phyloP scores from a whole-genome alignment of 2,329 filamentous ascomycete species.

The Paramyrothecium sp. region DNA sequence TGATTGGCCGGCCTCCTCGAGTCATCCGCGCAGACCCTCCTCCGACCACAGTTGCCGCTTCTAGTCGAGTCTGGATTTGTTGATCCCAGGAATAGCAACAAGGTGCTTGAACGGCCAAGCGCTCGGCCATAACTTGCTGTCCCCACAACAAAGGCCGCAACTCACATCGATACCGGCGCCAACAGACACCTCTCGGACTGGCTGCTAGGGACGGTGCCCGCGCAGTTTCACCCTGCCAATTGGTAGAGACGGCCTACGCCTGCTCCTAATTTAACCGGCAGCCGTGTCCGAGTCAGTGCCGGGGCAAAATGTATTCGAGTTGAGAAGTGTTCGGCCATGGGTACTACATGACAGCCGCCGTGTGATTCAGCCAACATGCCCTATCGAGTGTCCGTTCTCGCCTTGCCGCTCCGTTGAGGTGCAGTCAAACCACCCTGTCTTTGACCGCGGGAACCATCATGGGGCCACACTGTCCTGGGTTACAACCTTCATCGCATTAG shows the following conservation, averaged over 20 bases:
- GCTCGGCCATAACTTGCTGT: background rate
- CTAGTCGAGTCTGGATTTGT: background rate
- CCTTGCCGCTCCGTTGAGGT: too few species aligned
- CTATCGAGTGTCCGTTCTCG: too few species aligned
- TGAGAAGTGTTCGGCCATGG: background rate
- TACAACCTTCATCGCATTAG: too few species aligned
- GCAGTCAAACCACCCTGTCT: too few species aligned
- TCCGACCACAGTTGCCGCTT: background rate
- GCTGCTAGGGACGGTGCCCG: background rate
- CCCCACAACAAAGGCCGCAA: background rate
- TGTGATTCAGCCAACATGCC: too few species aligned
- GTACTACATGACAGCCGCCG: too few species aligned
- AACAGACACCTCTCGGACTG: background rate
- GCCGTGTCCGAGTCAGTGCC: background rate
- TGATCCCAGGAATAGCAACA: background rate
- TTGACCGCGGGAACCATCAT: too few species aligned
- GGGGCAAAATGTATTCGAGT: background rate
- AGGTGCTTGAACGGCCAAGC: background rate
- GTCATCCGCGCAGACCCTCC: background rate
- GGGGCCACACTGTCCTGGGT: too few species aligned
- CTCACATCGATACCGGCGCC: background rate
- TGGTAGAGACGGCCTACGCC: too few species aligned
- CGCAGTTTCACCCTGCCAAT: background rate
- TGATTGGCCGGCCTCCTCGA: conserved; percentile 2
- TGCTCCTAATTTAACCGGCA: background rate